phyloP scores from a whole-genome alignment of 1,284 basidiomycete species.

The Ceraceosorus bombacis region DNA sequence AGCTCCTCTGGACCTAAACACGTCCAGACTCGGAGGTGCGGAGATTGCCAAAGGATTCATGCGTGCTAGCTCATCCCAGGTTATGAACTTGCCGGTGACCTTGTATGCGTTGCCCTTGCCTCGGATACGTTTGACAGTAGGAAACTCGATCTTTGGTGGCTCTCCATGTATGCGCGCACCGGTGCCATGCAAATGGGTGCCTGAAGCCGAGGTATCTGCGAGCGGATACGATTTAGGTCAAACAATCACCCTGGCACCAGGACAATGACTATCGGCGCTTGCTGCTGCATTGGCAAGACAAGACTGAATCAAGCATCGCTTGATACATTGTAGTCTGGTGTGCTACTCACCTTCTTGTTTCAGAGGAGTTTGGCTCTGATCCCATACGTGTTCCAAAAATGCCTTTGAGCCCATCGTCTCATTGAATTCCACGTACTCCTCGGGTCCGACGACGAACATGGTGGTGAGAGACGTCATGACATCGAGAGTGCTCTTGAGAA shows the following conservation, averaged over 20 bases:
- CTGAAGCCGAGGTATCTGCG: constrained; percentile 15
- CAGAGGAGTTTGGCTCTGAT: constrained; percentile 18
- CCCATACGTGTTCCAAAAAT: constrained; percentile 32
- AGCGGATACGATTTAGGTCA: not conserved
- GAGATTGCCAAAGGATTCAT: constrained; percentile 26
- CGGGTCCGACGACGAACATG: constrained; percentile 28
- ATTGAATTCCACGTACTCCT: constrained; percentile 33
- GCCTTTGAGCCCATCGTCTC: constrained; percentile 26
- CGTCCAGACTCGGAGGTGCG: constrained; percentile 18
- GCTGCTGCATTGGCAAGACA: not conserved
- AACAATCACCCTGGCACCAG: not conserved
- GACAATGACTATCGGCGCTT: not conserved
- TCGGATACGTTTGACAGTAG: constrained; percentile 19
- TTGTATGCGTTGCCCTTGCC: constrained; percentile 30
- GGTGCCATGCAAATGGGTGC: constrained; percentile 16
- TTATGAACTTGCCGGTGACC: constrained; percentile 20
- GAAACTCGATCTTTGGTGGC: constrained; percentile 25
- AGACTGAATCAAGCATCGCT: not conserved
- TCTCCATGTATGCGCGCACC: constrained; percentile 22
- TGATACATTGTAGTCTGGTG: not conserved
- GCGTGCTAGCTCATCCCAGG: constrained; percentile 25
- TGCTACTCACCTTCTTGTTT: constrained; percentile 12
- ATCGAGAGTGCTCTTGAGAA: too few species aligned
- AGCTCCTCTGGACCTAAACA: constrained; percentile 11
- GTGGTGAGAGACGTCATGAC: constrained; percentile 27